Percentiles rank a stretch among this genome's conserved stretches.
phyloP scores from a whole-genome alignment of 805 yeast genomes.

The Gaillardinia entomophila region DNA sequence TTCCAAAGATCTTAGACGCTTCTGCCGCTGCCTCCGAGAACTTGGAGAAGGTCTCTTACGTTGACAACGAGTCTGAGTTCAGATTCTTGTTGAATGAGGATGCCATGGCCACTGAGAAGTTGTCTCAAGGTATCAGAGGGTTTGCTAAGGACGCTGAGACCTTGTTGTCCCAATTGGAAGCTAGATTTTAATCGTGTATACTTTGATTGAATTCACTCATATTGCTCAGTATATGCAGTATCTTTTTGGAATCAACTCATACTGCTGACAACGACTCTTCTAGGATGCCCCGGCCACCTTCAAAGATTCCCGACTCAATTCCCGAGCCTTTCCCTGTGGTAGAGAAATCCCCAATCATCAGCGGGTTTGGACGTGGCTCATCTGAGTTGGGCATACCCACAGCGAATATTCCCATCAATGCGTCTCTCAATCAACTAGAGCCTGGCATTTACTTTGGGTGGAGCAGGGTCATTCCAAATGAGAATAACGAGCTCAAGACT shows the following conservation, averaged over 20 bases:
- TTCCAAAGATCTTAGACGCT: constrained; percentile 79
- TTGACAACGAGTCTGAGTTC: constrained; percentile 85
- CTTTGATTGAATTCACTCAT: no score
- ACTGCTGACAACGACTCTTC: background rate
- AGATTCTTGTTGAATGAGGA: constrained; percentile 91
- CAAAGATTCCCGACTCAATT: constrained; percentile 36
- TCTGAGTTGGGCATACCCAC: constrained; percentile 93
- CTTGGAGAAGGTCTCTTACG: constrained; percentile 60
- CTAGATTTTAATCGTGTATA: constrained; percentile 37
- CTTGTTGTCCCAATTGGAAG: constrained; percentile 60
- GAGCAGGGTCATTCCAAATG: constrained; percentile 31
- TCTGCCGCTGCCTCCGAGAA: constrained; percentile 49
- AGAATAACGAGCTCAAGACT: constrained; percentile 5
- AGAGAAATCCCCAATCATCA: constrained; percentile 43
- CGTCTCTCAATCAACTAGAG: constrained; percentile 35
- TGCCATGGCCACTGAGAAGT: constrained; percentile 97
- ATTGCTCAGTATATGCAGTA: background rate
- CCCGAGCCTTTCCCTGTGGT: constrained; percentile 50
- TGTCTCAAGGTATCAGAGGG: constrained; percentile 95
- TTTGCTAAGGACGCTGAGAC: constrained; percentile 92
- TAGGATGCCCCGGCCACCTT: constrained; percentile 34
- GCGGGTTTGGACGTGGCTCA: constrained; percentile 96
- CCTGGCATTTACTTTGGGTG: constrained; percentile 93
- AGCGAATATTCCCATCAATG: constrained; percentile 73
- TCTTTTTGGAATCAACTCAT: background rate